A percentile compares a stretch with the other conserved stretches of the same genome.
Conservation (phyloP, 1,139 yeast species). For the Debaryomyces nepalensis region DNA sequence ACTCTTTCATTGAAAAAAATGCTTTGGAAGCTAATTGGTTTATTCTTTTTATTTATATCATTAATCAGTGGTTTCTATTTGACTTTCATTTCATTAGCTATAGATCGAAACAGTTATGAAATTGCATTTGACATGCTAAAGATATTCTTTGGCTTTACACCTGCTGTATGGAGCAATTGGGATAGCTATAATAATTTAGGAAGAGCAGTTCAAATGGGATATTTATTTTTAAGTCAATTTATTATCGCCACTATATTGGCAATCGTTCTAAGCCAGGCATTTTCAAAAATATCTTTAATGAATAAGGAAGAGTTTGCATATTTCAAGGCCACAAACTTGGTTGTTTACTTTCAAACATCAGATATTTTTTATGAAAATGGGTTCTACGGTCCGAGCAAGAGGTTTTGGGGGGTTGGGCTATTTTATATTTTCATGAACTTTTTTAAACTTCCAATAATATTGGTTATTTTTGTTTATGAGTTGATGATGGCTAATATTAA, state of each 20-base stretch:
- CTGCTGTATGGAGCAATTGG: slow-evolving; percentile 69
- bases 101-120: slow-evolving; percentile 47
- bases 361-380: slow-evolving; percentile 19
- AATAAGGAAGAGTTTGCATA: slow-evolving; percentile 49
- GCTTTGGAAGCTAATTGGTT: slow-evolving; percentile 59
- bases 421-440: slow-evolving; percentile 22
- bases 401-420: slow-evolving; percentile 13
- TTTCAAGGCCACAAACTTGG: slow-evolving; percentile 44
- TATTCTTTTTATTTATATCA: slow-evolving; percentile 54
- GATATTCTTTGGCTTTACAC: slow-evolving; percentile 65
- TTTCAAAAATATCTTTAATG: slow-evolving; percentile 42
- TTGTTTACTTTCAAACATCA: slow-evolving; percentile 36
- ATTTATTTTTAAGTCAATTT: slow-evolving; percentile 60
- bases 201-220: slow-evolving; percentile 52
- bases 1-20: slow-evolving; percentile 57
- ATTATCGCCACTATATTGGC: slow-evolving; percentile 62
- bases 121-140: slow-evolving; percentile 61
- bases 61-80: slow-evolving; percentile 64
- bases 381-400: slow-evolving; percentile 8
- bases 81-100: slow-evolving; percentile 57
- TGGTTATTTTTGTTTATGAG: slow-evolving; percentile 41
- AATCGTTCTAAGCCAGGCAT: slow-evolving; percentile 55
- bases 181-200: slow-evolving; percentile 55
- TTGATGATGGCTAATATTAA: slow-evolving; percentile 26
- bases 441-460: slow-evolving; percentile 41